A percentile compares a stretch with the other conserved stretches of the same genome.
Evolutionary conservation across 139 green algal species (phyloP).

Genomic region (Mesotaenium endlicherianum): DNA sequence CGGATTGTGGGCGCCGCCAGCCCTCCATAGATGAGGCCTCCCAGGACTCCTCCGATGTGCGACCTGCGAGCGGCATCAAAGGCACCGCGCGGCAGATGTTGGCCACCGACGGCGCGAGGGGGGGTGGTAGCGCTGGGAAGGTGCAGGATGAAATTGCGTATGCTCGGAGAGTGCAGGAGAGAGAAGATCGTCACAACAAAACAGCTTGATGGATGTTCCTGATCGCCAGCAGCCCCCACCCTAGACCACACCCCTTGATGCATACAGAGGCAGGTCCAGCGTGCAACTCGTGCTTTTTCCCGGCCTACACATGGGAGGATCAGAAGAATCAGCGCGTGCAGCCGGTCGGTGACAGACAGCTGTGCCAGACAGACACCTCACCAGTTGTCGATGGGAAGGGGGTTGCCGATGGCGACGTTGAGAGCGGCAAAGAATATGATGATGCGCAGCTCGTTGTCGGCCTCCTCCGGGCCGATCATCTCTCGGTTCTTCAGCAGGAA

Average conservation of each 20-base stretch:
- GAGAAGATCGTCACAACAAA: too few species aligned
- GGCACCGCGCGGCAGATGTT: background rate
- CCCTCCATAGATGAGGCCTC: background rate
- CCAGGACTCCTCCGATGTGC: background rate
- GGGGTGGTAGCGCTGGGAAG: too few species aligned
- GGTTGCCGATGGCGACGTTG: slow-evolving; percentile 20
- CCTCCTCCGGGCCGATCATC: slow-evolving; percentile 24
- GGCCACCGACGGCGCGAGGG: too few species aligned
- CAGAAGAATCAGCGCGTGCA: background rate
- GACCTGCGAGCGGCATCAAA: slow-evolving; percentile 1
- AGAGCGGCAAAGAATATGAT: slow-evolving; percentile 5
- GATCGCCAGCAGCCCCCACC: too few species aligned
- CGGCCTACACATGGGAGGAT: too few species aligned
- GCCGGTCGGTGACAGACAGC: background rate
- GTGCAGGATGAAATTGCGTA: too few species aligned
- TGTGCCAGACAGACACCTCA: too few species aligned
- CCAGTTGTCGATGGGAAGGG: slow-evolving; percentile 27
- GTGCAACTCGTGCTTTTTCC: too few species aligned
- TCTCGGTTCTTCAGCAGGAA: slow-evolving; percentile 39
- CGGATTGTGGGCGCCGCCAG: slow-evolving; percentile 7
- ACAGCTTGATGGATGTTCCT: too few species aligned
- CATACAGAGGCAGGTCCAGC: too few species aligned
- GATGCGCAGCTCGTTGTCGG: slow-evolving; percentile 12
- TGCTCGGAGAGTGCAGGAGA: too few species aligned
- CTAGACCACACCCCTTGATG: too few species aligned